phyloP scores from a whole-genome alignment of 2,329 filamentous ascomycete genomes.

The Chrysoporthe deuterocubensis region DNA sequence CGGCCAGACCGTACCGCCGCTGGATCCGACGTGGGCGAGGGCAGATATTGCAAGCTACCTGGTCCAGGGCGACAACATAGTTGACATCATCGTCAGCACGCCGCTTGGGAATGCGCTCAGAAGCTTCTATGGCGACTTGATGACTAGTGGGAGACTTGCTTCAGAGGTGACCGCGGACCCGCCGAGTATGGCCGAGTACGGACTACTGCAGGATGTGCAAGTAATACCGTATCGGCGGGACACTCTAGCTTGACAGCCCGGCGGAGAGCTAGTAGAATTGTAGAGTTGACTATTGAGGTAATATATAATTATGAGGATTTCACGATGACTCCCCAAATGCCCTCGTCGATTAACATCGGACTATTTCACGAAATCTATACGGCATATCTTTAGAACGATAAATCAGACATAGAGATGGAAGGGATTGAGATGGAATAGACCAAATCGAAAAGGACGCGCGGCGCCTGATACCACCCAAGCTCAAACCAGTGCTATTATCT shows the following conservation, averaged over 20 bases:
- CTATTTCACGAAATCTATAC: too few relatives aligned
- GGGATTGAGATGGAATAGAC: too few relatives aligned
- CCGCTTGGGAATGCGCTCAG: constrained; percentile 11
- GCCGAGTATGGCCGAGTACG: constrained; percentile 3
- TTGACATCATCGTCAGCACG: constrained; percentile 10
- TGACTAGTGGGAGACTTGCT: background rate
- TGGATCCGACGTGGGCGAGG: constrained; percentile 20
- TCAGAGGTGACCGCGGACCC: background rate
- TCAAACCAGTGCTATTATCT: too few relatives aligned
- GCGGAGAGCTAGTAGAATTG: too few relatives aligned
- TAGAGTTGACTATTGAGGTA: too few relatives aligned
- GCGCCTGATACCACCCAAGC: too few relatives aligned
- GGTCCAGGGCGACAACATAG: background rate
- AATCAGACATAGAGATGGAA: too few relatives aligned
- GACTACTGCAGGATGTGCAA: constrained; percentile 5
- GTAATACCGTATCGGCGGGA: background rate
- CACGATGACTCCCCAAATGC: too few relatives aligned
- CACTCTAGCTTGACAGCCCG: background rate
- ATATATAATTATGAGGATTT: too few relatives aligned
- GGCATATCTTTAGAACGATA: too few relatives aligned
- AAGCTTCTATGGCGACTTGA: background rate
- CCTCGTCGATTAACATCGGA: too few relatives aligned
- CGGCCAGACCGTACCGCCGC: constrained; percentile 15
- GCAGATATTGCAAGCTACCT: constrained; percentile 9
- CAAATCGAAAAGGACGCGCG: too few relatives aligned